phyloP scores from a whole-genome alignment of 768 basidiomycete genomes.

The Sarcodon aspratus region DNA sequence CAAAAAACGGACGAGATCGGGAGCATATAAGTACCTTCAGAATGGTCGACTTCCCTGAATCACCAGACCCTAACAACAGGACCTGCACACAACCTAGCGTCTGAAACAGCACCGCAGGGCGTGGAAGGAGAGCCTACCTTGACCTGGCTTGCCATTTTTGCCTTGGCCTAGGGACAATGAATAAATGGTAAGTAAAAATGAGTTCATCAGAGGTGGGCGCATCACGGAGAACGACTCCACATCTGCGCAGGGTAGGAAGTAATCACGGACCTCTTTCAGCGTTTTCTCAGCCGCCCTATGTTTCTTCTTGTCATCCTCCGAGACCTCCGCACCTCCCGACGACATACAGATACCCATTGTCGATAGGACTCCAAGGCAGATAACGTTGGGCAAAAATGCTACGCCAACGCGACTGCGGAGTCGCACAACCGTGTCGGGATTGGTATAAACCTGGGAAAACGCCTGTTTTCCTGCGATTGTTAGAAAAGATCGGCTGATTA shows the following conservation, averaged over 20 bases:
- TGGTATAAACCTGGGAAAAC: too few species aligned
- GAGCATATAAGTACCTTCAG: slow-evolving; percentile 50
- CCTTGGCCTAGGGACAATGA: slow-evolving; percentile 46
- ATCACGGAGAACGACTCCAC: not conserved
- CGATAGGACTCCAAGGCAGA: not conserved
- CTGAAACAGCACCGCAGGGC: not conserved
- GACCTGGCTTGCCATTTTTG: slow-evolving; percentile 58
- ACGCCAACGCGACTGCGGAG: too few species aligned
- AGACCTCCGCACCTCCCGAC: slow-evolving; percentile 40
- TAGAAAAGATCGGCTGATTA: too few species aligned
- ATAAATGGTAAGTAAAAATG: slow-evolving; percentile 4
- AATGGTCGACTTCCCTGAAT: slow-evolving; percentile 88
- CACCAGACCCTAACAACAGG: slow-evolving; percentile 84
- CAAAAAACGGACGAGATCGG: not conserved
- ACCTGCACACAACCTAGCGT: slow-evolving; percentile 34
- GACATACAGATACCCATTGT: slow-evolving; percentile 74
- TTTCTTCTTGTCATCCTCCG: slow-evolving; percentile 55
- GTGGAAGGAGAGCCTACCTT: slow-evolving; percentile 36
- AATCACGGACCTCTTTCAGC: slow-evolving; percentile 53
- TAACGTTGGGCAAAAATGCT: not conserved
- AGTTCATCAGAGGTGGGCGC: not conserved
- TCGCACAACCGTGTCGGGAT: too few species aligned
- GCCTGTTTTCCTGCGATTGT: too few species aligned
- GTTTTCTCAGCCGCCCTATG: slow-evolving; percentile 69
- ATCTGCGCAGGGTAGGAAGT: not conserved